Conservation (phyloP, 1,284 basidiomycete species). For the Trichosporon sp. region DNA sequence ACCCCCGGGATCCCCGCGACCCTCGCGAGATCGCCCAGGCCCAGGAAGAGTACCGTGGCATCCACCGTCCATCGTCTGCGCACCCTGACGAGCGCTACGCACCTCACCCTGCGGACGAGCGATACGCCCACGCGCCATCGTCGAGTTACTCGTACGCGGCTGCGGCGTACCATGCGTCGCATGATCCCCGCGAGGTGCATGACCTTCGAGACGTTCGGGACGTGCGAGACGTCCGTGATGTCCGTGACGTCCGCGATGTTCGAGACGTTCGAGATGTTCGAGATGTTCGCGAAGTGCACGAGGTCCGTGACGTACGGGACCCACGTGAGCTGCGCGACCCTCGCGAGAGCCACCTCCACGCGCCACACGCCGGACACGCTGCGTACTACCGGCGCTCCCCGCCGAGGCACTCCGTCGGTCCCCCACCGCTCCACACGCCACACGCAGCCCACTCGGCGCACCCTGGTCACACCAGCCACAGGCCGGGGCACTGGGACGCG, state of each 20-base stretch:
- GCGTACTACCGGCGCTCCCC: constrained; percentile 19
- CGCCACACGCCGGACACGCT: background rate
- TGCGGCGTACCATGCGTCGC: constrained; percentile 20
- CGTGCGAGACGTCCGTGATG: constrained; percentile 18
- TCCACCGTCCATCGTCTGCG: constrained; percentile 5
- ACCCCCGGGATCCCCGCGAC: constrained; percentile 14
- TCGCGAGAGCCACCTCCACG: constrained; percentile 1
- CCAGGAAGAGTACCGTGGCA: constrained; percentile 5
- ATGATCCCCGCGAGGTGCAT: constrained; percentile 10
- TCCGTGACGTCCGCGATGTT: background rate
- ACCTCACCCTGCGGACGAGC: constrained; percentile 2
- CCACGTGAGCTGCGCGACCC: constrained; percentile 16
- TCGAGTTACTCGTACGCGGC: constrained; percentile 28
- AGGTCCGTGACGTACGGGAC: constrained; percentile 14
- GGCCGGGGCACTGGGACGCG: constrained; percentile 21
- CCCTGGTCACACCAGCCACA: background rate
- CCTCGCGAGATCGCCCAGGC: background rate
- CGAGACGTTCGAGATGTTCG: constrained; percentile 4
- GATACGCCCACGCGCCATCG: background rate
- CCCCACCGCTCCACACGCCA: constrained; percentile 12
- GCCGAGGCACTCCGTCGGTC: background rate
- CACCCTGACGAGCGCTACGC: constrained; percentile 21
- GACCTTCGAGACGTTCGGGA: constrained; percentile 14
- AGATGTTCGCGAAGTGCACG: background rate
- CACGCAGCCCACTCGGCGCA: background rate